Evolutionary conservation across 805 yeast genomes (phyloP), one percentile per base, ranked within the genome.

Genomic region (Yamadazyma phyllophila): DNA sequence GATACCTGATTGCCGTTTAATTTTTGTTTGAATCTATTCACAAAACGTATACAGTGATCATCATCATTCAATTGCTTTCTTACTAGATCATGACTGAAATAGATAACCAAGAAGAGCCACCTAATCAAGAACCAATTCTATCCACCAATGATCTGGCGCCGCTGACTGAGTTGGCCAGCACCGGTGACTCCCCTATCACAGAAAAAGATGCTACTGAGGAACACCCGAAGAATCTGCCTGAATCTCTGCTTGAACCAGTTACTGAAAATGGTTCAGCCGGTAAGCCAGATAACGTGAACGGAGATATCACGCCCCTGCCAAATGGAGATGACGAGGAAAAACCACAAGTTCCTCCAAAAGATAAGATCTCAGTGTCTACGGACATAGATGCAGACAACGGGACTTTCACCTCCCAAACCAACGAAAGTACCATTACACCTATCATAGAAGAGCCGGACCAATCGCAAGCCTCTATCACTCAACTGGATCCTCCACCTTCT

Each of bases 381-480:
- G 13, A 29, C 13, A 29, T 4, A 16, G 39, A 36, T 4, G 7
- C 4, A 6, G 39, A 20, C 7, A 17, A 7, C 7, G 39, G 39
- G 29, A 20, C 24, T 20, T 20, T 20, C 24, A 20, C 6, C 7
- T n/a, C 32, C n/a, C 17, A 13, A 26, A 13, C 35, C 24, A 33
- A 30, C 11, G 38, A 35, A 16, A 30, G 35, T 10, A 8, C 36
- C 30, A 41, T 48, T 15, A 37, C 47, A 3, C 46, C 50, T 7
- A 44, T 48, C n/a, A 41, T 45, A 12, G 45, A 49, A 44, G 52
- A 46, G 20, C 47, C 46, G 20, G 35, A 39, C 20, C 46, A 40
- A 42, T 26, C 44, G 7, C 36, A 39, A 26, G 30, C 33, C 13
- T 39, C 44, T 2, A 17, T 30, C 17, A 24, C n/a, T 30, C 15